Conservation (phyloP, 306 rosid species). For the Alnus glutinosa region DNA sequence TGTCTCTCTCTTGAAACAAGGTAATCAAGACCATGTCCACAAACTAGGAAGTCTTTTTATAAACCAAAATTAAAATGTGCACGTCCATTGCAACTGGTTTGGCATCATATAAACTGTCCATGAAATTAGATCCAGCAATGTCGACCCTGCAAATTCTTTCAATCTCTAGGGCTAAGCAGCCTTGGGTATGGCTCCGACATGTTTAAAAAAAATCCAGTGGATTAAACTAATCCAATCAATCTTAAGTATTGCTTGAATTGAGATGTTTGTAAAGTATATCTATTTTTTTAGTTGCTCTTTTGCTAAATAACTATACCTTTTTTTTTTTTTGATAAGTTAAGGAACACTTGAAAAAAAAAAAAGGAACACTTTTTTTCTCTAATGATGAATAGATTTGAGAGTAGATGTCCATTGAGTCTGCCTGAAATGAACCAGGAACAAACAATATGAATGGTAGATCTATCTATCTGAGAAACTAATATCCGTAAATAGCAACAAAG, state of each 20-base stretch:
- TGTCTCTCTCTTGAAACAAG: not conserved
- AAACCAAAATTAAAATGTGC: not conserved
- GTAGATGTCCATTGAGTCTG: not conserved
- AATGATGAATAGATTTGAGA: not conserved
- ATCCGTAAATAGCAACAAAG: conserved; percentile 1
- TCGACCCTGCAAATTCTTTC: not conserved
- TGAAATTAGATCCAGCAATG: not conserved
- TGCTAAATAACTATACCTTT: not conserved
- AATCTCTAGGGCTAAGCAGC: not conserved
- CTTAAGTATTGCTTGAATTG: not conserved
- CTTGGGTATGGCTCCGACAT: not conserved
- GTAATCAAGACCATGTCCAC: not conserved
- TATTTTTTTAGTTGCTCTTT: not conserved
- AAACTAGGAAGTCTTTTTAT: not conserved
- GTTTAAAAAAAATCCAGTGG: not conserved
- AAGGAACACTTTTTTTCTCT: not conserved
- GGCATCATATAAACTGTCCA: not conserved
- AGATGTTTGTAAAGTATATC: not conserved
- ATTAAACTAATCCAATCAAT: not conserved
- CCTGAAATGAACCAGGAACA: not conserved
- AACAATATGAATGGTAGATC: not conserved
- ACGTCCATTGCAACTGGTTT: not conserved
- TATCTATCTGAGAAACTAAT: not conserved
- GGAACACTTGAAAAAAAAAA: no score
- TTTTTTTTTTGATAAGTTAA: no score